Evolutionary conservation across 2,329 filamentous ascomycete species (phyloP).

Genomic region (Talaromyces sp.): DNA sequence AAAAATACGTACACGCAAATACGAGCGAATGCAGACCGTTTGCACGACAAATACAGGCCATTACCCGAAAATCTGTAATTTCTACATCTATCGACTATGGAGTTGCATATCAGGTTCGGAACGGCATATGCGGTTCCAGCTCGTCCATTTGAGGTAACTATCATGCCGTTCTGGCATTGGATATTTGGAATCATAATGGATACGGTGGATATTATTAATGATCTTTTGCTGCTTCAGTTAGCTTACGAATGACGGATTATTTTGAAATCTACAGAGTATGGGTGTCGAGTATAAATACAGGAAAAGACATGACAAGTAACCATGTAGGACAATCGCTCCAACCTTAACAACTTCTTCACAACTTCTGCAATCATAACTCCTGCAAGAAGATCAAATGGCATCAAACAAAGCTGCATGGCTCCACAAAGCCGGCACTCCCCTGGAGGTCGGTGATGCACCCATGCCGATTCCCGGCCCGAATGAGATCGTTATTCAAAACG

Average conservation of each 20-base stretch:
- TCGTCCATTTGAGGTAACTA: neutral
- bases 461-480: slow-evolving; percentile 16
- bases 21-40: neutral
- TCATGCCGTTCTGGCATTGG: neutral
- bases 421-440: slow-evolving; percentile 6
- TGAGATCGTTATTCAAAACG: slow-evolving; percentile 21
- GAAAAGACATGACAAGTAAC: neutral
- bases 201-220: neutral
- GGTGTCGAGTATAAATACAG: neutral
- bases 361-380: neutral
- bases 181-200: neutral
- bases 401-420: slow-evolving; percentile 24
- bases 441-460: slow-evolving; percentile 18
- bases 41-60: neutral
- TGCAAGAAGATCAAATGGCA: neutral
- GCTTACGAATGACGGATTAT: neutral
- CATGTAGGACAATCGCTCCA: neutral
- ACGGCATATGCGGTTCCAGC: slow-evolving; percentile 15
- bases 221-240: neutral
- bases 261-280: neutral
- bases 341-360: neutral
- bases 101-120: neutral
- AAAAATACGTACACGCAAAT: neutral
- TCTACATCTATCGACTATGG: neutral
- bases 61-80: neutral